Evolutionary conservation across 768 basidiomycete genomes (phyloP).

Genomic region (Pisolithus marmoratus): DNA sequence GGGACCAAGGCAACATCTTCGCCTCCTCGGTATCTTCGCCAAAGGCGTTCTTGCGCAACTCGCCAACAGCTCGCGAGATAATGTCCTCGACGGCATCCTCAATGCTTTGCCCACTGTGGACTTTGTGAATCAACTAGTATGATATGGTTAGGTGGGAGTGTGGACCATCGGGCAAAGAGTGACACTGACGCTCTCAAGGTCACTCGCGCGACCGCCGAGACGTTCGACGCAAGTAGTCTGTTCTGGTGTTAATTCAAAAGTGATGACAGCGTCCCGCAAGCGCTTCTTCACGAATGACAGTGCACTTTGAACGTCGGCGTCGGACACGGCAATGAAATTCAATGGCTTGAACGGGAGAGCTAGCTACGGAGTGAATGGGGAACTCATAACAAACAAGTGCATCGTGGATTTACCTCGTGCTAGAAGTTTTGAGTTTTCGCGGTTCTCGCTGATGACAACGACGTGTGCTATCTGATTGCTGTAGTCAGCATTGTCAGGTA

Average conservation of each 20-base stretch:
- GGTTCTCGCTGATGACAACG: conserved; percentile 83
- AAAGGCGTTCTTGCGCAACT: conserved; percentile 87
- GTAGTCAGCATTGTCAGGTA: background rate
- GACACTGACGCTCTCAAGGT: conserved; percentile 70
- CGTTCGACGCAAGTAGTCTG: conserved; percentile 59
- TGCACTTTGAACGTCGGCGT: conserved; percentile 79
- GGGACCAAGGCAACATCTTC: conserved; percentile 74
- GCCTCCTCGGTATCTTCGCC: conserved; percentile 90
- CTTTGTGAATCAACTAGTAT: conserved; percentile 75
- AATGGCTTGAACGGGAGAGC: conserved; percentile 50
- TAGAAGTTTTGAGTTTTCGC: conserved; percentile 80
- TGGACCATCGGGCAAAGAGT: background rate
- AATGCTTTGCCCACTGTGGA: conserved; percentile 64
- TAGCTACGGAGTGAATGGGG: background rate
- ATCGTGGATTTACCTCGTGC: conserved; percentile 59
- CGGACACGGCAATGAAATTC: conserved; percentile 69
- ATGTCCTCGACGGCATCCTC: conserved; percentile 89
- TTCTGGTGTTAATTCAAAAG: conserved; percentile 47
- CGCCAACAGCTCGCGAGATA: conserved; percentile 68
- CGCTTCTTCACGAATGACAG: conserved; percentile 79
- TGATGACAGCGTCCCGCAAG: conserved; percentile 51
- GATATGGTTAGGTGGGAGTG: background rate
- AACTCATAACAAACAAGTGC: background rate
- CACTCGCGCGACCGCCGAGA: conserved; percentile 87
- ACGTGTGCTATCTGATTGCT: conserved; percentile 79